Percentiles rank a stretch among this genome's conserved stretches.
These are phyloP conservation scores for Colletotrichum shisoi DNA, from an alignment of 2,329 filamentous ascomycete species.

Conservation along the genomic window DNA sequence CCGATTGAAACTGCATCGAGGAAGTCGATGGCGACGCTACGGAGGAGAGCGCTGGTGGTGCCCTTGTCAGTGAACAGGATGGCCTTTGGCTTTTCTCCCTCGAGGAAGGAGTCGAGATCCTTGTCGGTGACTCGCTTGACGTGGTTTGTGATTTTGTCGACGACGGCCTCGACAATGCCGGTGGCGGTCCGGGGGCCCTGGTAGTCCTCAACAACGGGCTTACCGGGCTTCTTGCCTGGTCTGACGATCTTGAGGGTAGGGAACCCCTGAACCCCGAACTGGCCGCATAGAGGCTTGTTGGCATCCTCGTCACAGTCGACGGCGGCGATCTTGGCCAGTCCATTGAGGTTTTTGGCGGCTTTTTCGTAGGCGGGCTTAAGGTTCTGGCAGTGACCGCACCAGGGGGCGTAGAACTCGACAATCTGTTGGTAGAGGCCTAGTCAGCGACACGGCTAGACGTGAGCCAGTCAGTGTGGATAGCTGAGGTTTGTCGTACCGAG, in stretches of 20 bases:
- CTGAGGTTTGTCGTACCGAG: slow-evolving; percentile 64
- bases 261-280: slow-evolving; percentile 90
- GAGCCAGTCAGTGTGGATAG: neutral
- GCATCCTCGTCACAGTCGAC: slow-evolving; percentile 92
- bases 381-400: slow-evolving; percentile 97
- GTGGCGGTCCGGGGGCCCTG: slow-evolving; percentile 83
- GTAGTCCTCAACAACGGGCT: slow-evolving; percentile 89
- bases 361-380: slow-evolving; percentile 97
- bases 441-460: neutral
- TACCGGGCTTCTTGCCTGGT: slow-evolving; percentile 78
- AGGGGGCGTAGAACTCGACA: slow-evolving; percentile 92
- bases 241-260: slow-evolving; percentile 93
- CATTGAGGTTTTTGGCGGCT: slow-evolving; percentile 85
- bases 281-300: slow-evolving; percentile 87
- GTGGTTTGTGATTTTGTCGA: slow-evolving; percentile 89
- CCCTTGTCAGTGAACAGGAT: slow-evolving; percentile 95
- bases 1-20: slow-evolving; percentile 79
- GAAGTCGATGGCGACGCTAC: slow-evolving; percentile 89
- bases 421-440: slow-evolving; percentile 53
- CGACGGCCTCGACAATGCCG: slow-evolving; percentile 84
- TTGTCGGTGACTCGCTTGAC: slow-evolving; percentile 83
- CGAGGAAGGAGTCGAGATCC: slow-evolving; percentile 78
- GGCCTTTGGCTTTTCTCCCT: slow-evolving; percentile 77
- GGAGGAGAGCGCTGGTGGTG: slow-evolving; percentile 81
- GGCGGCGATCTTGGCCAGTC: slow-evolving; percentile 91